Evolutionary conservation across 805 yeast genomes (phyloP).

Genomic region (Monosporozyma unispora): DNA sequence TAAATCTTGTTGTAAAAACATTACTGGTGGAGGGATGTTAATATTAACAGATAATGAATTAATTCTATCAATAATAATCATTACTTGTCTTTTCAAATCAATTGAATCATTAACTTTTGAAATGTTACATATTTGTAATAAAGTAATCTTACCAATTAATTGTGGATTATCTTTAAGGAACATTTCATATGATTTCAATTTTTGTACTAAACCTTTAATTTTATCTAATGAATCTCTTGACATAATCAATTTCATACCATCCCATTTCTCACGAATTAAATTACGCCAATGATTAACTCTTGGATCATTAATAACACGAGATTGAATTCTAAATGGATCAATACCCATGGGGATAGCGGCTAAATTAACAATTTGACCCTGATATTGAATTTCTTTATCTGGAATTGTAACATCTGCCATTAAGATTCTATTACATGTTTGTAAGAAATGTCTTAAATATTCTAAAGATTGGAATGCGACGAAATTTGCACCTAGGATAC

Average conservation of each 20-base stretch:
- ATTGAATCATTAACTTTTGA: slow-evolving; percentile 50
- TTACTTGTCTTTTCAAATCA: slow-evolving; percentile 59
- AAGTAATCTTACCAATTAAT: slow-evolving; percentile 56
- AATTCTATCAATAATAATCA: slow-evolving; percentile 73
- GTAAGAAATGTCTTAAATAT: slow-evolving; percentile 86
- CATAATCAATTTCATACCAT: slow-evolving; percentile 56
- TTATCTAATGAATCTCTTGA: slow-evolving; percentile 83
- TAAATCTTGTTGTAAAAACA: slow-evolving; percentile 78
- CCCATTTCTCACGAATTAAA: slow-evolving; percentile 74
- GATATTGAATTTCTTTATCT: slow-evolving; percentile 43
- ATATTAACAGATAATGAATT: slow-evolving; percentile 67
- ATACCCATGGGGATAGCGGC: slow-evolving; percentile 73
- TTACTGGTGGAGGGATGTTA: slow-evolving; percentile 72
- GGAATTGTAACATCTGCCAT: slow-evolving; percentile 62
- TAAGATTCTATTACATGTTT: slow-evolving; percentile 76
- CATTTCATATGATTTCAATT: slow-evolving; percentile 75
- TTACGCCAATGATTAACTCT: slow-evolving; percentile 57
- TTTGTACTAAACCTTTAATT: slow-evolving; percentile 81
- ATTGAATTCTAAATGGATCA: slow-evolving; percentile 50
- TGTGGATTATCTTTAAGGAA: slow-evolving; percentile 67
- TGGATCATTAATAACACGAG: slow-evolving; percentile 37
- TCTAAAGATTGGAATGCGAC: slow-evolving; percentile 88
- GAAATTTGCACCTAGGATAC: slow-evolving; percentile 82
- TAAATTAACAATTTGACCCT: slow-evolving; percentile 47
- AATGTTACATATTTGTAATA: slow-evolving; percentile 67